Base-by-base conservation (phyloP, 164 flowering plant genomes). In the Litsea cubeba region DNA sequence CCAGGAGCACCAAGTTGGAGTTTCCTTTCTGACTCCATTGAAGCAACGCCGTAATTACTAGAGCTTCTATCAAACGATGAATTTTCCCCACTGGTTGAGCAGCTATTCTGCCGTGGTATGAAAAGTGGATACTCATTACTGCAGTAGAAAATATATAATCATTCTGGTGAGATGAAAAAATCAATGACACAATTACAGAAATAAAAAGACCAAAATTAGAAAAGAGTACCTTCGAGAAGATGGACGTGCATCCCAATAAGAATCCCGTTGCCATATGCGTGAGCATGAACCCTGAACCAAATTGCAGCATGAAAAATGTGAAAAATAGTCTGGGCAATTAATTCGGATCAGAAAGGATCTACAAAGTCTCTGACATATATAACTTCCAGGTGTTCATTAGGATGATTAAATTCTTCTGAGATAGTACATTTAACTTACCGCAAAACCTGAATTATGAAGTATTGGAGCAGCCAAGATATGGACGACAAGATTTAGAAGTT, bases 61-160 rank as follows among this genome's bases (percentile, higher is more conserved):
- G 98, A 89, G 81, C 94, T 93, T 87, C 81, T 95, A 50, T 89
- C 97, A 46, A 94, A 83, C 98, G 98, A 93, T 51, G 97, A 92
- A 82, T 87, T 89, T 76, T 92, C 98, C 67, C 84, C 97, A 70
- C 85, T 82, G 50, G 86, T 75, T 17, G 95, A 81, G 81, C 97
- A 94, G 81, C 84, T 84, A 78, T 87, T 90, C 78, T 89, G 95
- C 49, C 97, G 92, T 24, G 97, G 97, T 71, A 96, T 94, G 81
- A 96, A 96, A 71, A 96, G 97, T 40, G 97, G 98, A 78, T 88
- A 94, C 72, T 96, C 99, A 69, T 91, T 87, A 88, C 97, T 94
- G 90, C 88, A 89, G 17, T 35, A 60, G 18, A 84, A 25, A 40
- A 82, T 64, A 70, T 2, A 74, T 30, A 67, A 49, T 67, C 40